Evolutionary conservation across 2,329 filamentous ascomycete genomes (phyloP), one percentile per base, ranked within the genome.

Genomic region (Colletotrichum sansevieriae): DNA sequence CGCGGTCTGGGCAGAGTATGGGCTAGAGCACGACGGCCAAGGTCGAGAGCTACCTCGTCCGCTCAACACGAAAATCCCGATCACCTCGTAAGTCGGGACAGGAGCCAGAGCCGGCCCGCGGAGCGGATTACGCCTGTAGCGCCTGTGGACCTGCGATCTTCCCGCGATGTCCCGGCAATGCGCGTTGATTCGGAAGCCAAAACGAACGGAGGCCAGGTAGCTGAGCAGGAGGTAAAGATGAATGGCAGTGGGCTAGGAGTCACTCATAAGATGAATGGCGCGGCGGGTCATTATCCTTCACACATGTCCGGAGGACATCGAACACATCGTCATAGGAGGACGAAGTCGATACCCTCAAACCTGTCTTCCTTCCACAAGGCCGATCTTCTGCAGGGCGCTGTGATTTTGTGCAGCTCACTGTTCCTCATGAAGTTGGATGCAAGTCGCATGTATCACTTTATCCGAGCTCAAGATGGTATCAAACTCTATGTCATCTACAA

Each of bases 401-500:
- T 99, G 67, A 95, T 99, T 70, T 87, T 98, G 56, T 90, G 88
- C 75, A 98, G 94, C 76, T 97, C 93, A 74, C 83, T 92, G 59
- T 89, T 95, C 13, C 84, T 99, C 58, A 95, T 97, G 90, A 91
- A 89, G 25, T 91, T 99, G 52, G 97, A 99, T 77, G 96, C 96
- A 6, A 98, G 95, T 76, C 90, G 95, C 59, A 98, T 98, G 93
- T 99, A 99, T 76, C 96, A 99, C 78, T 95, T 95, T 75, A 97
- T 99, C 74, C 91, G 95, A 54, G 96, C 94, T 0, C 96, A 99
- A 79, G 95, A 95, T 2, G 95, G 95, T 8, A 98, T 99, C 82
- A 99, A 99, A 78, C 87, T 99, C 11, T 99, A 99, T 78, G 96
- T 99, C 68, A 98, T 99, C 63, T 99, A 97, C 84, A 99, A 99